Conservation (phyloP, 176 grass and related monocot species). For the Ananas comosus region DNA sequence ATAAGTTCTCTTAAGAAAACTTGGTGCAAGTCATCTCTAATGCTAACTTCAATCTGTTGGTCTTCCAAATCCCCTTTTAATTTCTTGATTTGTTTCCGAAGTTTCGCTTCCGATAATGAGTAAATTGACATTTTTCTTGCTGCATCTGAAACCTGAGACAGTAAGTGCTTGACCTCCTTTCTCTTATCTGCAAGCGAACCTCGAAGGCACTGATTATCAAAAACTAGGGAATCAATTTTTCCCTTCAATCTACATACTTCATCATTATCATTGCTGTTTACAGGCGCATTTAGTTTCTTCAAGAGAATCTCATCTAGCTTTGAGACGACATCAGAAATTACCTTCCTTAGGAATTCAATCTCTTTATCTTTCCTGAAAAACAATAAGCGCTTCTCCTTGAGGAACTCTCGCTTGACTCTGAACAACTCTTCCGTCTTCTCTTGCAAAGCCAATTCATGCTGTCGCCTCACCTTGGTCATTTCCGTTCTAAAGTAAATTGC, state of each 20-base stretch:
- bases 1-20: slow-evolving; percentile 45
- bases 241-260: slow-evolving; percentile 49
- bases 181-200: slow-evolving; percentile 56
- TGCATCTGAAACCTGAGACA: slow-evolving; percentile 41
- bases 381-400: slow-evolving; percentile 50
- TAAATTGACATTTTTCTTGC: slow-evolving; percentile 42
- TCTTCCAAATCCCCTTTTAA: slow-evolving; percentile 45
- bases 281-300: slow-evolving; percentile 28
- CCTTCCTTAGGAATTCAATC: slow-evolving; percentile 66
- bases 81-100: slow-evolving; percentile 41
- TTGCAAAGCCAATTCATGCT: slow-evolving; percentile 73
- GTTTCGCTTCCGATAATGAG: slow-evolving; percentile 31
- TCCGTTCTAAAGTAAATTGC: slow-evolving; percentile 75
- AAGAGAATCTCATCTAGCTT: slow-evolving; percentile 59
- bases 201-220: slow-evolving; percentile 58
- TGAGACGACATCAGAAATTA: slow-evolving; percentile 71
- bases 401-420: slow-evolving; percentile 69
- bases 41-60: slow-evolving; percentile 41
- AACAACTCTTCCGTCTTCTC: slow-evolving; percentile 97
- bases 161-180: slow-evolving; percentile 61
- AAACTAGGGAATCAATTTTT: slow-evolving; percentile 54
- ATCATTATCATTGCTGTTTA: slow-evolving; percentile 33
- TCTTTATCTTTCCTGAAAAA: slow-evolving; percentile 77
- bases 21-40: slow-evolving; percentile 65
- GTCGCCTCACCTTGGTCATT: slow-evolving; percentile 83